phyloP scores from a whole-genome alignment of 352 stramenopile genomes.

The Phytopythium mirpurense region DNA sequence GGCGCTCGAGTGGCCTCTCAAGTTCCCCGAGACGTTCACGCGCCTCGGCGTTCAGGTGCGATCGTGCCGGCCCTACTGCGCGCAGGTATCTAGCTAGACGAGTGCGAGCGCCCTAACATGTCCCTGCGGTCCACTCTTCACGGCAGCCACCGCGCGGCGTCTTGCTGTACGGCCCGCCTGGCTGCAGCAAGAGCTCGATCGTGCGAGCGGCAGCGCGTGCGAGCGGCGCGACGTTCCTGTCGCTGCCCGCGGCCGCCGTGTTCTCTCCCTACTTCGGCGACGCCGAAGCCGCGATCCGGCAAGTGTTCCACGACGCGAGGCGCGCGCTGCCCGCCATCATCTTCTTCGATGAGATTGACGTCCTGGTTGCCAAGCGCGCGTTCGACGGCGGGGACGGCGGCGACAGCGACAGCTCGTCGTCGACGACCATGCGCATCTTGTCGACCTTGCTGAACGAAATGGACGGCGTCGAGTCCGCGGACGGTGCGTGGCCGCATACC shows the following conservation, averaged over 20 bases:
- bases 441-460: slow-evolving; percentile 98
- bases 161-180: slow-evolving; percentile 86
- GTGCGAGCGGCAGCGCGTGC: slow-evolving; percentile 75
- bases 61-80: no score
- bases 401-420: slow-evolving; percentile 34
- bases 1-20: slow-evolving; percentile 85
- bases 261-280: slow-evolving; percentile 89
- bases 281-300: slow-evolving; percentile 74
- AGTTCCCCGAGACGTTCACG: slow-evolving; percentile 65
- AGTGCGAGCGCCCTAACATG: no score
- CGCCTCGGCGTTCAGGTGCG: slow-evolving; percentile 56
- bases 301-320: slow-evolving; percentile 75
- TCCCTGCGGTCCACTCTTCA: background rate
- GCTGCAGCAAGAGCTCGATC: slow-evolving; percentile 89
- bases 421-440: slow-evolving; percentile 88
- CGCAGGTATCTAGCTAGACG: no score
- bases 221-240: slow-evolving; percentile 82
- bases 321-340: slow-evolving; percentile 86
- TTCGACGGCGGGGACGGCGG: slow-evolving; percentile 38
- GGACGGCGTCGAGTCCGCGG: slow-evolving; percentile 93
- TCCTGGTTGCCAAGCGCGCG: slow-evolving; percentile 76
- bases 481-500: slow-evolving; percentile 36
- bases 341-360: slow-evolving; percentile 90
- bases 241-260: slow-evolving; percentile 80
- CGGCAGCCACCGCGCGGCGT: slow-evolving; percentile 61